phyloP scores from a whole-genome alignment of 2,329 filamentous ascomycete species.

The Nigrospora osmanthi region DNA sequence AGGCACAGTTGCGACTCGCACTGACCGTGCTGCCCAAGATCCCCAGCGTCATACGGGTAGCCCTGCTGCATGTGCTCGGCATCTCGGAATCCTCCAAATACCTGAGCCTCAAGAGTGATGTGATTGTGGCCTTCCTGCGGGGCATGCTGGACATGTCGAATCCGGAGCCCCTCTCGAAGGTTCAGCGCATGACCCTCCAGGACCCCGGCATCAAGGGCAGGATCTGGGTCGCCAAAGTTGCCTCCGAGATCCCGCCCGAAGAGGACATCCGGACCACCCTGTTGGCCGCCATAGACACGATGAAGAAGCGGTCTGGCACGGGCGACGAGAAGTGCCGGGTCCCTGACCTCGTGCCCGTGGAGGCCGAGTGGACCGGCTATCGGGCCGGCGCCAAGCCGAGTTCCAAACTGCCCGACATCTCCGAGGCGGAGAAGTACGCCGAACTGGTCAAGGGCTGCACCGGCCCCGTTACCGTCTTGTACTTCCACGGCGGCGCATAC shows the following conservation, averaged over 20 bases:
- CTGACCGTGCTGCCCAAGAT: slow-evolving; percentile 42
- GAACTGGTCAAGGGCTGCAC: slow-evolving; percentile 60
- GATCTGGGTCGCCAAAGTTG: slow-evolving; percentile 73
- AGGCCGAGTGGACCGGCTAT: slow-evolving; percentile 73
- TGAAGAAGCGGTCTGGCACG: slow-evolving; percentile 30
- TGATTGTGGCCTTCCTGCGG: slow-evolving; percentile 67
- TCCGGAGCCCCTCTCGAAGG: slow-evolving; percentile 45
- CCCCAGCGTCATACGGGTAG: slow-evolving; percentile 54
- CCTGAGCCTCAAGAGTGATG: slow-evolving; percentile 68
- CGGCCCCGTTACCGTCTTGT: slow-evolving; percentile 58
- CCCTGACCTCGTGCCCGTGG: slow-evolving; percentile 48
- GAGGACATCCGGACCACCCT: slow-evolving; percentile 49
- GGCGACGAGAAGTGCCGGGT: slow-evolving; percentile 23
- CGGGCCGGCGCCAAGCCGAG: slow-evolving; percentile 43
- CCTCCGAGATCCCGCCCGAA: slow-evolving; percentile 51
- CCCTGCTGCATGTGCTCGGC: slow-evolving; percentile 56
- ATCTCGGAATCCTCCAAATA: slow-evolving; percentile 65
- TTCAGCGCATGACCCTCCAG: slow-evolving; percentile 40
- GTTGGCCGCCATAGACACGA: slow-evolving; percentile 45
- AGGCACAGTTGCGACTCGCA: neutral
- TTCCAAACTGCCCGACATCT: slow-evolving; percentile 43
- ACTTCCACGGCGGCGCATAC: slow-evolving; percentile 71
- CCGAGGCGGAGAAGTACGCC: slow-evolving; percentile 57
- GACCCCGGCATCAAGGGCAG: slow-evolving; percentile 57
- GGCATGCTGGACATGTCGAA: slow-evolving; percentile 44